Percentiles rank a stretch among this genome's conserved stretches.
Conservation (phyloP, 106 monocot genomes). For the Acanthochlamys bracteata region DNA sequence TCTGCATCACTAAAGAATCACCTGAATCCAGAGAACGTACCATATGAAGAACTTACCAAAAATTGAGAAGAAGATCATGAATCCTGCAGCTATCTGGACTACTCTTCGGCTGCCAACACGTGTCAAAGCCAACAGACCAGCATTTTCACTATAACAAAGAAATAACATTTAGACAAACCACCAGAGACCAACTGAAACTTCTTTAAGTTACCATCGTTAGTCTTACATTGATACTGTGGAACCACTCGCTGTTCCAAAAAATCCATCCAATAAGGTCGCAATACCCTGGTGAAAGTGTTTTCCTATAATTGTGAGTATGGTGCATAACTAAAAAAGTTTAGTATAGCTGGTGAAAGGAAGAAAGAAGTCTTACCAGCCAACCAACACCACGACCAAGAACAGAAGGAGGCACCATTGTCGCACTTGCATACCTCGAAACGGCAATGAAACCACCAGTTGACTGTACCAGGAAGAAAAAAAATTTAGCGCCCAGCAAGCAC, state of each 20-base stretch:
- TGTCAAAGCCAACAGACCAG: slow-evolving; percentile 89
- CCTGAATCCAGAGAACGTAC: no score
- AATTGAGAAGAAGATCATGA: slow-evolving; percentile 99
- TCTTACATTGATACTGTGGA: slow-evolving; percentile 92
- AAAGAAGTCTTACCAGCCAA: slow-evolving; percentile 84
- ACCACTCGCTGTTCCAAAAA: slow-evolving; percentile 87
- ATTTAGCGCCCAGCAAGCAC: no score
- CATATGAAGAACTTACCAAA: slow-evolving; percentile 50
- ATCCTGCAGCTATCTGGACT: slow-evolving; percentile 93
- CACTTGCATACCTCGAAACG: slow-evolving; percentile 87
- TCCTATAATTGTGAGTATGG: no score
- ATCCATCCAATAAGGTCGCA: slow-evolving; percentile 87
- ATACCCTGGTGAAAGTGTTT: no score
- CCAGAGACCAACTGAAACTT: no score
- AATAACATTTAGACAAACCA: no score
- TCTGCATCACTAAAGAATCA: no score
- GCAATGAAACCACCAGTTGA: slow-evolving; percentile 90
- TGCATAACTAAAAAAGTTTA: not conserved
- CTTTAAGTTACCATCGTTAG: no score
- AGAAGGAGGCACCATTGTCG: slow-evolving; percentile 77
- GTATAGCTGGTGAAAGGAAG: no score
- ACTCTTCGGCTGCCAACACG: slow-evolving; percentile 93
- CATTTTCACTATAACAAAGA: slow-evolving; percentile 68
- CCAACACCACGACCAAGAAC: slow-evolving; percentile 92
- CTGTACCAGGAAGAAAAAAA: slow-evolving; percentile 29